phyloP scores from a whole-genome alignment of 192 early-diverging fungal species.

The Linnemannia schmuckeri region DNA sequence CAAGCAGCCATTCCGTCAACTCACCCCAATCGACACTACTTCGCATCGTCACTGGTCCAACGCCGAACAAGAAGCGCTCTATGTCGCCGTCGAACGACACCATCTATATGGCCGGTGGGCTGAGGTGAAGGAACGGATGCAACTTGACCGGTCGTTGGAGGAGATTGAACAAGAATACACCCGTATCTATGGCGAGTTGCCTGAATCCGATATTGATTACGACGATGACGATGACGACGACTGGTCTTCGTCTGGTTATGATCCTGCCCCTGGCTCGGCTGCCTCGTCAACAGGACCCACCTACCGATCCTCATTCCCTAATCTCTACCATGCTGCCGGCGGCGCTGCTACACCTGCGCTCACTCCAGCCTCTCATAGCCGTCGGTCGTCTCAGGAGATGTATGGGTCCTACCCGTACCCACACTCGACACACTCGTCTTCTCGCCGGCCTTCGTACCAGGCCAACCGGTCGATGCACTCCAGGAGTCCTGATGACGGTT shows the following conservation, averaged over 20 bases:
- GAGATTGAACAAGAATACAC: conserved; percentile 54
- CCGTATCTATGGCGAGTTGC: conserved; percentile 46
- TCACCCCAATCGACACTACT: conserved; percentile 3
- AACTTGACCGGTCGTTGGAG: conserved; percentile 15
- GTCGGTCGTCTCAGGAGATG: conserved; percentile 30
- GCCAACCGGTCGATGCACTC: background rate
- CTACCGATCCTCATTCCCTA: background rate
- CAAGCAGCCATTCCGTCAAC: conserved; percentile 10
- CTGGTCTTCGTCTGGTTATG: conserved; percentile 4
- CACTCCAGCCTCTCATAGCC: conserved; percentile 23
- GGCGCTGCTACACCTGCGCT: conserved; percentile 14
- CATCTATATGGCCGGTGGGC: conserved; percentile 47
- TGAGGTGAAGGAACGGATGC: conserved; percentile 34
- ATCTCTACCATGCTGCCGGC: background rate
- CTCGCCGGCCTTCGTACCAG: background rate
- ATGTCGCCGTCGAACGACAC: conserved; percentile 36
- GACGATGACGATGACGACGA: conserved; percentile 21
- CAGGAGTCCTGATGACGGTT: background rate
- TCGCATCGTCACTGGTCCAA: conserved; percentile 31
- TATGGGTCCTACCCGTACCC: background rate
- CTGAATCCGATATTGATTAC: conserved; percentile 29
- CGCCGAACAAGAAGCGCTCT: conserved; percentile 41
- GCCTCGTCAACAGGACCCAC: background rate
- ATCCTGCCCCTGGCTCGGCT: background rate
- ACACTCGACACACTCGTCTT: background rate